Base-by-base conservation (phyloP, 2,329 filamentous ascomycete species). In the Ophiognomonia clavigignenti-juglandacearum region DNA sequence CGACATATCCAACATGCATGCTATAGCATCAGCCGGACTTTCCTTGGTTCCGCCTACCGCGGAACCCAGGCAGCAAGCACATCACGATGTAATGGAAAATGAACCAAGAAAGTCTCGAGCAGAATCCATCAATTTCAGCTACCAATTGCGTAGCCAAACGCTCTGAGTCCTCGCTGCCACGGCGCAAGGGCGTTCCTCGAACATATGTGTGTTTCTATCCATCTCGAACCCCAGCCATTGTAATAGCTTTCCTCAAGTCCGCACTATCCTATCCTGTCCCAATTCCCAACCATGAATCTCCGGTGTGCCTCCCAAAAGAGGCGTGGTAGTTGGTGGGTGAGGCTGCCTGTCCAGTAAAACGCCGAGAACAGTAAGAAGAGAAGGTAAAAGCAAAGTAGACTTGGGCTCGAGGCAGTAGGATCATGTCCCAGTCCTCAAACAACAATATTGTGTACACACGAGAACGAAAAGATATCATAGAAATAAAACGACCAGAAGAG, bases 381-480 rank as follows among this genome's bases (percentile, higher is more conserved):
- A 45, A 22, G 26, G 42, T 6, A 18, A 22, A 23, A 18, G 18
- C 10, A 13, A 42, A 32, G 5, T 16, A 45, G 24, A 39, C 22
- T 27, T 34, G 35, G 43, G 35, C 39, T 39, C 22, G 35, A 39
- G 34, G 27, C 39, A 26, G 9, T 18, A 18, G 14, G 36, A n/a
- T 18, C 35, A 26, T n/a, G 22, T 26, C 32, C 45, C 16, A 39
- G 29, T 43, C 42, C 46, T 43, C 34, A 49, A 40, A 45, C 39
- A 36, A 46, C 29, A 43, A n/a, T n/a, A n/a, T n/a, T n/a, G 27
- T 20, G 50, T 45, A 35, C 40, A 49, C 46, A 48, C 20, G 43
- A 24, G 29, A 31, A 45, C 38, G 36, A 48, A 45, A 43, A 39
- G 20, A 16, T 39, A 45, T 31, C 27, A 26, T 45, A 27, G 38